Percentiles rank a stretch among this genome's conserved stretches.
Evolutionary conservation across 768 basidiomycete genomes (phyloP).

Genomic region (Suillus fuscotomentosus): DNA sequence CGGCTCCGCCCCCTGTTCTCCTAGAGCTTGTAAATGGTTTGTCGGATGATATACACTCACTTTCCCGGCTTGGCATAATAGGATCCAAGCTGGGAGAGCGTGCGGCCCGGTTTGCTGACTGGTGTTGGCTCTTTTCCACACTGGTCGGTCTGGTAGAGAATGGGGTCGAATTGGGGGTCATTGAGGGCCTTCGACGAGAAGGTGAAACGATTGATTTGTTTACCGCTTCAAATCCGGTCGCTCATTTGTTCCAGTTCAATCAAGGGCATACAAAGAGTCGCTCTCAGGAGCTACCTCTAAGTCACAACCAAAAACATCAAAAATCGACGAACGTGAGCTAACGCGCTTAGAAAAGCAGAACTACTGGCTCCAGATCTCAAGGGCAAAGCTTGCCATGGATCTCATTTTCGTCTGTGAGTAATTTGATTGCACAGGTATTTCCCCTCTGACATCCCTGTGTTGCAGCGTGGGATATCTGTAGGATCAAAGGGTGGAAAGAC

Average conservation of each 20-base stretch:
- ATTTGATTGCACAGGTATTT: slow-evolving; percentile 19
- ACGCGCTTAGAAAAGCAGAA: slow-evolving; percentile 64
- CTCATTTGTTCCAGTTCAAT: slow-evolving; percentile 52
- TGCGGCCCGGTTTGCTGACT: slow-evolving; percentile 75
- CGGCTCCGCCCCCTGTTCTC: slow-evolving; percentile 80
- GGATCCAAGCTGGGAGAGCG: slow-evolving; percentile 62
- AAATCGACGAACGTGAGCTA: slow-evolving; percentile 71
- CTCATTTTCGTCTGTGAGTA: slow-evolving; percentile 81
- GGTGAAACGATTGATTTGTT: slow-evolving; percentile 35
- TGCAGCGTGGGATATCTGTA: slow-evolving; percentile 79
- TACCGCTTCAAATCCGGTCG: neutral
- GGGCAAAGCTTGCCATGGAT: slow-evolving; percentile 78
- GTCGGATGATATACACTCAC: slow-evolving; percentile 80
- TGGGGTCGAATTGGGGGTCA: slow-evolving; percentile 73
- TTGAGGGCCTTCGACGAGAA: slow-evolving; percentile 60
- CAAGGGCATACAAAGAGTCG: slow-evolving; percentile 71
- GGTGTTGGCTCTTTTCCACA: slow-evolving; percentile 84
- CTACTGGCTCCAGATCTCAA: slow-evolving; percentile 72
- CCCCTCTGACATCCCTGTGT: neutral
- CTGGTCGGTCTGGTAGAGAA: slow-evolving; percentile 83
- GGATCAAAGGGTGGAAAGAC: slow-evolving; percentile 57
- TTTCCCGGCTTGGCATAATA: slow-evolving; percentile 67
- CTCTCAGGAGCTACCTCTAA: slow-evolving; percentile 69
- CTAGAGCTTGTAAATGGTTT: slow-evolving; percentile 73
- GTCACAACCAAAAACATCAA: slow-evolving; percentile 55